phyloP scores from a whole-genome alignment of 768 basidiomycete genomes.

The Auriscalpium microsporum region DNA sequence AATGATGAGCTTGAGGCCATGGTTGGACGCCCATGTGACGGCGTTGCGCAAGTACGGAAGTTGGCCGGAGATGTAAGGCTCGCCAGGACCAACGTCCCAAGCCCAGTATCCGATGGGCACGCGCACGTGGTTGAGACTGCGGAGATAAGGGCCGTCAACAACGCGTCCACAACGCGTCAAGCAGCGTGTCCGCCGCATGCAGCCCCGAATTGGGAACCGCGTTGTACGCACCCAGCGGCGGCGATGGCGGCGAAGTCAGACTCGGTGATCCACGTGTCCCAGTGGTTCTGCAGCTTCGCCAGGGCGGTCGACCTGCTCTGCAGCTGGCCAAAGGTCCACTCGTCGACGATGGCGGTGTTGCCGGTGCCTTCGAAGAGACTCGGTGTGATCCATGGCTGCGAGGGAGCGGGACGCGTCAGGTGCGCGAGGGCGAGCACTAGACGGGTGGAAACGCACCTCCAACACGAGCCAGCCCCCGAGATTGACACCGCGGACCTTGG shows the following conservation, averaged over 20 bases:
- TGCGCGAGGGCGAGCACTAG: neutral
- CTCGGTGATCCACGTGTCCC: slow-evolving; percentile 82
- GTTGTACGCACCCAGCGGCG: slow-evolving; percentile 52
- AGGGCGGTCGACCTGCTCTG: slow-evolving; percentile 43
- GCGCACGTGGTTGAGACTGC: slow-evolving; percentile 76
- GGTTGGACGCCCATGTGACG: slow-evolving; percentile 56
- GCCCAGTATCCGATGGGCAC: slow-evolving; percentile 90
- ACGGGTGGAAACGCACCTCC: slow-evolving; percentile 29
- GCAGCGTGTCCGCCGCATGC: neutral
- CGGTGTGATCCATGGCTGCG: slow-evolving; percentile 69
- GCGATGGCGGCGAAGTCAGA: slow-evolving; percentile 69
- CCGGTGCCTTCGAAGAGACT: slow-evolving; percentile 66
- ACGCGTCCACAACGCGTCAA: slow-evolving; percentile 4
- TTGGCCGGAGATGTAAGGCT: slow-evolving; percentile 76
- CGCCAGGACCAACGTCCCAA: slow-evolving; percentile 67
- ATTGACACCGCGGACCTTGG: slow-evolving; percentile 78
- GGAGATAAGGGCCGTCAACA: slow-evolving; percentile 8
- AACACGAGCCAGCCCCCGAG: slow-evolving; percentile 61
- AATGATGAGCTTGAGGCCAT: slow-evolving; percentile 74
- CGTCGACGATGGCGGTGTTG: slow-evolving; percentile 51
- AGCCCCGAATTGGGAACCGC: neutral
- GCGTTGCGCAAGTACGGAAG: slow-evolving; percentile 60
- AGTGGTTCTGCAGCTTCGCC: slow-evolving; percentile 53
- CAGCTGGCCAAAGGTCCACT: slow-evolving; percentile 68
- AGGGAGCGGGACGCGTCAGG: slow-evolving; percentile 1